Evolutionary conservation across 2,329 filamentous ascomycete species (phyloP), one percentile per base, ranked within the genome.

Genomic region (Exophiala sp.): DNA sequence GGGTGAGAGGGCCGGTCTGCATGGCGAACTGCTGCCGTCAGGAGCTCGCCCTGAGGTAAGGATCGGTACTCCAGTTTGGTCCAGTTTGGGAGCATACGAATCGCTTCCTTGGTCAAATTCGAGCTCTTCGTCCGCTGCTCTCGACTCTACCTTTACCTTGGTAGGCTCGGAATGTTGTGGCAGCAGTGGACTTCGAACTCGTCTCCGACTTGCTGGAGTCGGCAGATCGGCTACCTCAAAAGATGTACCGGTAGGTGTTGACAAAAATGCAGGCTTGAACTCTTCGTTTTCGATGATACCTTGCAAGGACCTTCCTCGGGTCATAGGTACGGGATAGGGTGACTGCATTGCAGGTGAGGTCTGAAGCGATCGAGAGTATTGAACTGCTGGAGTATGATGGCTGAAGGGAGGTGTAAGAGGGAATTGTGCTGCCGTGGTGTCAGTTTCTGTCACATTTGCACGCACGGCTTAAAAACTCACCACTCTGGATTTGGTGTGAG

Each of bases 371-470:
- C 68, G 67, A 58, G 67, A 67, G 50, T 72, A 70, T 41, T 69
- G 68, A 52, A 66, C 63, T 55, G 69, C 62, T 55, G 70, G 68
- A 57, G 68, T 66, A 48, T 69, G 67, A 61, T 68, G 66, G 63
- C 70, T 72, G 63, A 73, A 69, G 11, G 86, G 85, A 49, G 87
- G 86, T 24, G 86, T 89, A 42, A 85, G 80, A 53, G 86, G 86
- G 60, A 82, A 81, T 63, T 83, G 85, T 61, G 74, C 84, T 85
- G 54, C 39, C 48, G 32, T 20, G 11, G 16, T 16, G 60, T 73
- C 47, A 69, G 64, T 34, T 35, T 9, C n/a, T 10, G 35, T 32
- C 21, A 6, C 14, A 38, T 36, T 47, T 11, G 1, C 3, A 41
- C 21, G 4, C 12, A 29, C 6, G 16, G 18, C 45, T 8, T 38